Evolutionary conservation across 1,139 yeast species (phyloP), one percentile per base, ranked within the genome.

Genomic region (Diutina pseudorugosa): DNA sequence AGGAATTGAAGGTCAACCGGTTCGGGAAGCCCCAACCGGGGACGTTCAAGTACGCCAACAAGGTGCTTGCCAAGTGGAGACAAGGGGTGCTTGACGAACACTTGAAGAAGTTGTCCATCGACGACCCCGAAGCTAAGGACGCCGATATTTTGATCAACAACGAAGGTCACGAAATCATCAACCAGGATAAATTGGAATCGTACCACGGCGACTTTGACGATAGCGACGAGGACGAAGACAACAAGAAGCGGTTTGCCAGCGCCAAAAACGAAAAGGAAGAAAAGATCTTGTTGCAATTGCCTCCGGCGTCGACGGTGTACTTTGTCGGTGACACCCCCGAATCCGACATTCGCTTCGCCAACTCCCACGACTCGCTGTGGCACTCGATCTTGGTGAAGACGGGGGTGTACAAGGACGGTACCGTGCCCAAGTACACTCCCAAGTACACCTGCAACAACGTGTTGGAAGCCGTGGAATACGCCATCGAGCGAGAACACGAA

Each of bases 321-420:
- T 87, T 87, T 70, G 94, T 87, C 51, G 95, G 95, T 59, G 95
- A 87, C 65, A 87, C 95, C n/a, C 95, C 95, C 16, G 95, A 86
- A 66, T 83, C 91, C 4, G 95, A 87, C 67, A 86, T 87, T 58
- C 75, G 94, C 63, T 87, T 87, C 68, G 95, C 95, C 53, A 87
- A 87, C 69, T 81, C 90, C 21, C 93, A 85, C 66, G 95, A 87
- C 64, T 79, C 77, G 55, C 80, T 88, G 47, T 87, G 95, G 95
- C 82, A 76, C 65, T 85, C 94, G 20, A 86, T 86, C 55, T 74
- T 87, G 63, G 95, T 87, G 47, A 83, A 86, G 67, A 87, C 95
- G 41, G 95, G 95, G 62, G 95, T 87, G 53, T 86, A 85, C 67
- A 83, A 85, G 68, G 89, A 77, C 44, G 91, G 93, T 23, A 83